phyloP scores from a whole-genome alignment of 2,329 filamentous ascomycete genomes.

The Geosmithia putterillii region DNA sequence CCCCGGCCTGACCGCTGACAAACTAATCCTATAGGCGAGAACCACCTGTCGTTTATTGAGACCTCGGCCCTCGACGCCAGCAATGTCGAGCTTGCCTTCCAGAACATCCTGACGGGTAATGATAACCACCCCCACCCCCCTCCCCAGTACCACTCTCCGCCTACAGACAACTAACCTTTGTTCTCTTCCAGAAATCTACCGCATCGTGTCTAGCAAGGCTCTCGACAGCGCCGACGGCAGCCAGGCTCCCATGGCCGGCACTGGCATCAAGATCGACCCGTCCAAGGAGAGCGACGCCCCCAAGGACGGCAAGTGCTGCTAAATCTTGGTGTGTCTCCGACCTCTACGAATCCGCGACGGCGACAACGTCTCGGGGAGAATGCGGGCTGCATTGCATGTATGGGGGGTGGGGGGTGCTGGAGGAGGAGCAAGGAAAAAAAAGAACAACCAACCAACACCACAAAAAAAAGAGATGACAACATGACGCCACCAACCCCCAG shows the following conservation, averaged over 20 bases:
- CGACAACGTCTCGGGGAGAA: neutral
- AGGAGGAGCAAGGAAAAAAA: neutral
- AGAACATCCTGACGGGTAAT: slow-evolving; percentile 93
- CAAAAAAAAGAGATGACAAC: neutral
- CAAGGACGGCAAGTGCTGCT: slow-evolving; percentile 77
- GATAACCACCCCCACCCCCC: neutral
- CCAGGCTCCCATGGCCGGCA: slow-evolving; percentile 60
- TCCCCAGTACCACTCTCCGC: neutral
- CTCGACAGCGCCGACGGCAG: slow-evolving; percentile 79
- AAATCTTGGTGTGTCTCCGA: slow-evolving; percentile 18
- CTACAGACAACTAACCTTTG: slow-evolving; percentile 5
- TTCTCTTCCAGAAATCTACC: slow-evolving; percentile 73
- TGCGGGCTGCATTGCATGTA: neutral
- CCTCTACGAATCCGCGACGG: neutral
- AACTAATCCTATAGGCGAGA: slow-evolving; percentile 56
- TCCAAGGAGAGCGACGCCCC: slow-evolving; percentile 68
- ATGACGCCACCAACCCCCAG: neutral
- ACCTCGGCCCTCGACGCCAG: slow-evolving; percentile 96
- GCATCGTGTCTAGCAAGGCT: slow-evolving; percentile 96
- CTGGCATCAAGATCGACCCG: slow-evolving; percentile 74
- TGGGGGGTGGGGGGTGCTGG: too few species aligned
- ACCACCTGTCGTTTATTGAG: slow-evolving; percentile 98
- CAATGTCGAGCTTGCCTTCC: slow-evolving; percentile 98
- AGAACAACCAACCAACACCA: neutral
- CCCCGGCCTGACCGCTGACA: neutral